A percentile compares a stretch with the other conserved stretches of the same genome.
These are phyloP conservation scores for Fagopyrum homotropicum DNA, from an alignment of 148 eudicot genomes.

Conservation along the genomic window DNA sequence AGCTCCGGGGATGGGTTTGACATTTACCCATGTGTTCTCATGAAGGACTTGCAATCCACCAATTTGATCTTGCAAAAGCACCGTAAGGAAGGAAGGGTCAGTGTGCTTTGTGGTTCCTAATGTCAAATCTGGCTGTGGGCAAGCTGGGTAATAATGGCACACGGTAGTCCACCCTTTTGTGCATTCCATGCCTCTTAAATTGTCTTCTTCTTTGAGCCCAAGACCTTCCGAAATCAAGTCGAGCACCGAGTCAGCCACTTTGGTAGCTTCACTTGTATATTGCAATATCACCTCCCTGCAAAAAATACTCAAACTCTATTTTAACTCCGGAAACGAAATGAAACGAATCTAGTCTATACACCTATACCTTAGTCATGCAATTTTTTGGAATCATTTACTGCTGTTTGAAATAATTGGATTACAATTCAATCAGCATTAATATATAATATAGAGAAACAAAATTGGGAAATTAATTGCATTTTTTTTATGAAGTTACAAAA, in stretches of 20 bases:
- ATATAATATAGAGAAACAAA: no score
- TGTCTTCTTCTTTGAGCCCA: not conserved
- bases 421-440: no score
- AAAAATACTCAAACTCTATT: not conserved
- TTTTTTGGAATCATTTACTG: no score
- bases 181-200: constrained; percentile 7
- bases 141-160: constrained; percentile 8
- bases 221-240: constrained; percentile 8
- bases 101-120: not conserved
- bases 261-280: not conserved
- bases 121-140: constrained; percentile 5
- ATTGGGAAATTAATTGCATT: no score
- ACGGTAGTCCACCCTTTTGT: constrained; percentile 9
- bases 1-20: constrained; percentile 6
- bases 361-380: no score
- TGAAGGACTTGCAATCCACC: constrained; percentile 12
- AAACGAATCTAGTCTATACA: no score
- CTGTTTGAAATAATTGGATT: no score
- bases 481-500: no score
- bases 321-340: no score
- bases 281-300: constrained; percentile 10
- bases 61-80: constrained; percentile 8
- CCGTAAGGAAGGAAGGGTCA: not conserved
- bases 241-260: not conserved
- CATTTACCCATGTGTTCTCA: constrained; percentile 5